Base-by-base conservation (phyloP, 75 land plant species). In the Selaginella tamariscina region DNA sequence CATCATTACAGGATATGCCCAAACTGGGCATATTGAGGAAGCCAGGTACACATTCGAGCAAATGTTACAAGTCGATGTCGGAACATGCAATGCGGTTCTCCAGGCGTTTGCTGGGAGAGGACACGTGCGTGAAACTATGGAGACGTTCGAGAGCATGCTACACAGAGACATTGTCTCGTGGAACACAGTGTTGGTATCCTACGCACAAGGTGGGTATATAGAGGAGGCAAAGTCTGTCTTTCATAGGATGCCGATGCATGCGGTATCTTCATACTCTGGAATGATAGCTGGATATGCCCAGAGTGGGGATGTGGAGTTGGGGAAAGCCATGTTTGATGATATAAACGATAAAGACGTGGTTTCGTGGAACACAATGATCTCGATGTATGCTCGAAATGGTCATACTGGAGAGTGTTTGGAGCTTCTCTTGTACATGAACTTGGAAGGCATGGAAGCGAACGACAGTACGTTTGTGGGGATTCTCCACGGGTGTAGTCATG, bases 301-400 rank as follows among this genome's bases (percentile, higher is more conserved):
- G 15, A 15, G 11, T 15, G 49, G 49, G 49, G 49, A 39, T 5
- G 11, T 5, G 49, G 5, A 5, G 5, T 39, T 39, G 49, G 49
- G 11, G 5, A 5, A 5, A 5, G 49, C 49, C 49, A 5, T 15
- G 49, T 5, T 15, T 39, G 11, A 5, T 15, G 15, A 5, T 39
- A 39, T 15, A 5, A 39, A 39, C 49, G n/a, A n/a, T n/a, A n/a
- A n/a, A n/a, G n/a, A n/a, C n/a, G n/a, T n/a, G n/a, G n/a, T 78
- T 63, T 29, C 74, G 49, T 74, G 27, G 49, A 80, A 72, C 62
- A 33, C 73, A 18, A 68, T 80, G 65, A 76, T 80, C 56, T 70
- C 67, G 8, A 75, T 74, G 9, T 80, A 63, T 75, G 79, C 75
- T 0, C 72, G 73, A 32, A 78, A 76, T 66, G 82, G 82, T 29